Evolutionary conservation across 164 flowering plant genomes (phyloP), one percentile per base, ranked within the genome.

Genomic region (Taxillus chinensis): DNA sequence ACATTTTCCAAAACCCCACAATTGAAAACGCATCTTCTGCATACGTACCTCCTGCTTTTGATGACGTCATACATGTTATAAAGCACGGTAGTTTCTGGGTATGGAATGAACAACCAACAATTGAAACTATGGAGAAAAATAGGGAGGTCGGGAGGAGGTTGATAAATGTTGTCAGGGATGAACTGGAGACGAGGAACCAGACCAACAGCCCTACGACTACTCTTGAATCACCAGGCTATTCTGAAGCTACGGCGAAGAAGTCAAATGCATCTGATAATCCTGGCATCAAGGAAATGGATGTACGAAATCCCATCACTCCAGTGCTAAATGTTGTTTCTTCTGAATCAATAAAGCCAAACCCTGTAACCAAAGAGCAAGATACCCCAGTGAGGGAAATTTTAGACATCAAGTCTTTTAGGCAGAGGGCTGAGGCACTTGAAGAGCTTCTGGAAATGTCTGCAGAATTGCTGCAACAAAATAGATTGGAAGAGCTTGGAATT

Each of bases 391-490:
- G 83, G 71, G 99, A 90, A 74, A 77, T 58, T n/a, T 68, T 95
- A 71, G 97, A 95, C 72, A 85, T 95, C 13, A 90, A 83, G 62
- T 95, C 97, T 7, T 86, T 82, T 55, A 84, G 93, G 73, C 97
- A 95, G 77, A 87, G 99, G 64, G 93, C 99, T 37, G 99, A 91
- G 15, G 99, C 99, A 41, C 83, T 95, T 8, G 99, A 95, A 79
- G 99, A 89, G 54, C 77, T 95, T 10, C 62, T 95, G 56, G 99
- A 95, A 73, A 71, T 95, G 61, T 95, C 99, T 2, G 99, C 99
- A 1, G 99, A 95, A 17, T 75, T 95, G 68, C 79, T 95, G 62
- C 83, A 95, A 77, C 89, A 86, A 14, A 80, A 80, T 53, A 74
- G 96, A 71, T 60, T 95, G 66, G 97, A 89, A 73, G 99, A 89